Conservation (phyloP, 257 asterid species). For the Verbascum thapsus region DNA sequence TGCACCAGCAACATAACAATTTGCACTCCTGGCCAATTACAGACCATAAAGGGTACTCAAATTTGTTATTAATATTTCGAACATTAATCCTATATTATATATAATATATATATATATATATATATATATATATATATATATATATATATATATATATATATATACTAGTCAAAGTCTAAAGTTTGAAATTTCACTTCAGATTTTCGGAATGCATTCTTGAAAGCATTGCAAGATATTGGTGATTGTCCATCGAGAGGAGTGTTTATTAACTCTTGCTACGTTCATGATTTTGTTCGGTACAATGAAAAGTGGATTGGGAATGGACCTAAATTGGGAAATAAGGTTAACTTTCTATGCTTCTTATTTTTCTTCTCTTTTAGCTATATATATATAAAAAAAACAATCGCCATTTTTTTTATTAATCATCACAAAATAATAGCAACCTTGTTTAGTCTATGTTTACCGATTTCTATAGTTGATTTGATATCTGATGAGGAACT, state of each 20-base stretch:
- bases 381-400: too few relatives aligned
- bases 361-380: too few relatives aligned
- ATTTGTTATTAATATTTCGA: not conserved
- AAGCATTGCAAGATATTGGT: slow-evolving; percentile 5
- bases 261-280: slow-evolving; percentile 31
- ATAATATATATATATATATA: not conserved
- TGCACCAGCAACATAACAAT: slow-evolving; percentile 17
- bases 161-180: not conserved
- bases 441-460: too few relatives aligned
- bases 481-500: not conserved
- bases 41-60: slow-evolving; percentile 27
- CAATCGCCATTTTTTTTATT: too few relatives aligned
- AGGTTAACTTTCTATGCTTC: slow-evolving; percentile 1
- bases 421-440: too few relatives aligned
- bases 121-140: not conserved
- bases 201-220: slow-evolving; percentile 21
- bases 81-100: too few relatives aligned
- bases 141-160: too few relatives aligned
- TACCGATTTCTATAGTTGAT: too few relatives aligned
- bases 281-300: slow-evolving; percentile 24
- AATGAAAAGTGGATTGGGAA: not conserved
- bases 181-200: slow-evolving; percentile 21
- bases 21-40: slow-evolving; percentile 30
- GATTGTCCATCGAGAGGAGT: slow-evolving; percentile 10
- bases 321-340: not conserved